Percentiles rank a stretch among this genome's conserved stretches.
Conservation (phyloP, 441 rosid species). For the Adansonia grandidieri region DNA sequence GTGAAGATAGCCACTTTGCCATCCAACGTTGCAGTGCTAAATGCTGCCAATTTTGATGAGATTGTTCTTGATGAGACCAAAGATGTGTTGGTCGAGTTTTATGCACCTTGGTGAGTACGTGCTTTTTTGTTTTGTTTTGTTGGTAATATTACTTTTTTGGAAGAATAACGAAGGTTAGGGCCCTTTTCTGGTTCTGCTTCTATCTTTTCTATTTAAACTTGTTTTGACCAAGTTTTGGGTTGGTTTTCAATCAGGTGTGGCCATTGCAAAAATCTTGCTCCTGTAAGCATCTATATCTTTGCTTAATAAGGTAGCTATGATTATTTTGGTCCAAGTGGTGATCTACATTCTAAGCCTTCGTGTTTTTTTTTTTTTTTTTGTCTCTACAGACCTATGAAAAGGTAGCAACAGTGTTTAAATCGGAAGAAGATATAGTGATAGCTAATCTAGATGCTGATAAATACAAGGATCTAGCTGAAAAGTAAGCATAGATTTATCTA, state of each 20-base stretch:
- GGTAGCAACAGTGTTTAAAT: slow-evolving; percentile 79
- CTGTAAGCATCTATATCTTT: slow-evolving; percentile 50
- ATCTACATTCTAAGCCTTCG: slow-evolving; percentile 14
- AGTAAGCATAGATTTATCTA: slow-evolving; percentile 49
- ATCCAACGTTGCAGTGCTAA: slow-evolving; percentile 69
- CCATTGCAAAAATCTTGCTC: slow-evolving; percentile 77
- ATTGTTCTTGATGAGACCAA: slow-evolving; percentile 79
- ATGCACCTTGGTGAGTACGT: slow-evolving; percentile 85
- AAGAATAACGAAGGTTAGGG: neutral
- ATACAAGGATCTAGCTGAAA: slow-evolving; percentile 72
- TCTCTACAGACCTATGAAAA: slow-evolving; percentile 75
- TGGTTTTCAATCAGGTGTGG: slow-evolving; percentile 62
- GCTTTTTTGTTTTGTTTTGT: neutral
- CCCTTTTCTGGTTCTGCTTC: neutral
- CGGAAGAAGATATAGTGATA: slow-evolving; percentile 76
- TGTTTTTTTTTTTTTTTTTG: neutral
- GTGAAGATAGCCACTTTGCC: slow-evolving; percentile 77
- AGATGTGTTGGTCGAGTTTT: slow-evolving; percentile 90
- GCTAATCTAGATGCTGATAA: slow-evolving; percentile 94
- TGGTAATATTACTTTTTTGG: neutral
- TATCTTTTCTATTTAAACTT: slow-evolving; percentile 14
- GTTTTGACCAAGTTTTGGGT: slow-evolving; percentile 17
- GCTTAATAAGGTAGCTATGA: neutral
- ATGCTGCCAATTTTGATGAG: slow-evolving; percentile 71
- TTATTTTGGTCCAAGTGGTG: slow-evolving; percentile 16